Evolutionary conservation across 1,284 basidiomycete genomes (phyloP).

Genomic region (Pseudozyma sp.): DNA sequence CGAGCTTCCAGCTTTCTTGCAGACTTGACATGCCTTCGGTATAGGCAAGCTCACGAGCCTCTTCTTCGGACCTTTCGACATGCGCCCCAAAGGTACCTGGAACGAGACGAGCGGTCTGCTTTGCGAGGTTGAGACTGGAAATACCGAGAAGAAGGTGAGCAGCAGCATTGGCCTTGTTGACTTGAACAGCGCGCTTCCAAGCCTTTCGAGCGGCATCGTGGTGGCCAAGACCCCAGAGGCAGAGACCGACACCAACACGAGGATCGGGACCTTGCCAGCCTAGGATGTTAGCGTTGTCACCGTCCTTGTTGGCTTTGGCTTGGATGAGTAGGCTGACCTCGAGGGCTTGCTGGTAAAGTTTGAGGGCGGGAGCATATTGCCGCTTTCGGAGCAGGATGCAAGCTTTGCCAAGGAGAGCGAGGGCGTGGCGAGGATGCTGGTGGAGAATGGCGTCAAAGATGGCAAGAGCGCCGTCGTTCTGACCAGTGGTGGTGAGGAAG

Average conservation of each 20-base stretch:
- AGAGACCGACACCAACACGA: slow-evolving; percentile 66
- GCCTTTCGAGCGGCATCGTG: slow-evolving; percentile 63
- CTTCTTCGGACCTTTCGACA: slow-evolving; percentile 53
- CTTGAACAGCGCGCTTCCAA: slow-evolving; percentile 61
- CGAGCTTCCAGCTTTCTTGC: slow-evolving; percentile 63
- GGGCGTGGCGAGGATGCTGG: slow-evolving; percentile 47
- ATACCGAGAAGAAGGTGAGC: slow-evolving; percentile 64
- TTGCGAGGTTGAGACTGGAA: slow-evolving; percentile 59
- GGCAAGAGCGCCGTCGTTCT: slow-evolving; percentile 49
- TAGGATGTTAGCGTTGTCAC: slow-evolving; percentile 29
- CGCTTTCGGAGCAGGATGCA: slow-evolving; percentile 62
- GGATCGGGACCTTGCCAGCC: slow-evolving; percentile 64
- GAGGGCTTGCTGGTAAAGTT: slow-evolving; percentile 64
- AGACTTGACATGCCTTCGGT: slow-evolving; percentile 61
- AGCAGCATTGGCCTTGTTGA: slow-evolving; percentile 46
- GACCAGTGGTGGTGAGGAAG: slow-evolving; percentile 48
- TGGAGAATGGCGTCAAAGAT: slow-evolving; percentile 56
- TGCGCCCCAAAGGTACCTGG: slow-evolving; percentile 58
- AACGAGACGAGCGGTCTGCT: slow-evolving; percentile 48
- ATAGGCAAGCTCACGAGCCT: slow-evolving; percentile 60
- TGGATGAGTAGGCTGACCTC: slow-evolving; percentile 52
- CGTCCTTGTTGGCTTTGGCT: slow-evolving; percentile 42
- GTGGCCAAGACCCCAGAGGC: slow-evolving; percentile 61
- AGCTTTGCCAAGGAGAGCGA: slow-evolving; percentile 65
- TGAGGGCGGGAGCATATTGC: slow-evolving; percentile 57